A percentile compares a stretch with the other conserved stretches of the same genome.
Evolutionary conservation across 768 basidiomycete species (phyloP).

Genomic region (Dioszegia aurantiaca): DNA sequence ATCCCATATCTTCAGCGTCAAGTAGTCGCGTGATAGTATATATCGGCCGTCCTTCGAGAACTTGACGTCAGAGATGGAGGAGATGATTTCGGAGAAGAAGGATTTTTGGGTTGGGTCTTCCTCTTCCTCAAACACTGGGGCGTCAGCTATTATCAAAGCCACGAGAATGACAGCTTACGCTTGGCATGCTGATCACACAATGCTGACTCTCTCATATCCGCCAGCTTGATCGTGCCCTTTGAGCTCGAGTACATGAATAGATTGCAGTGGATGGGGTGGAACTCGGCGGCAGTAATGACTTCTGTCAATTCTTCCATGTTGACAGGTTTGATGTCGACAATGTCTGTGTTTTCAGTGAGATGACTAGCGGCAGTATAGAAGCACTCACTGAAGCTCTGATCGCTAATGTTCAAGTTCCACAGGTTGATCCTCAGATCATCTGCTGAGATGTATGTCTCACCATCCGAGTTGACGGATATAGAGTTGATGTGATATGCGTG

Average conservation of each 20-base stretch:
- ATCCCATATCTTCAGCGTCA: constrained; percentile 99
- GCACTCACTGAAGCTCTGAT: constrained; percentile 97
- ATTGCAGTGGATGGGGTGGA: constrained; percentile 96
- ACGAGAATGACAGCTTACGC: constrained; percentile 60
- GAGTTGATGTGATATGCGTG: constrained; percentile 99
- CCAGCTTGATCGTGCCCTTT: constrained; percentile 98
- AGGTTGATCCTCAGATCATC: constrained; percentile 96
- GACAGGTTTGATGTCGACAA: constrained; percentile 98
- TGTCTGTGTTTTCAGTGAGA: constrained; percentile 64
- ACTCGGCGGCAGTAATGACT: constrained; percentile 99
- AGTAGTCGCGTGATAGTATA: constrained; percentile 93
- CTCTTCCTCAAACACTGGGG: constrained; percentile 92
- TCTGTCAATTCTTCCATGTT: constrained; percentile 99
- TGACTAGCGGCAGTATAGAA: neutral
- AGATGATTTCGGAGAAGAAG: constrained; percentile 99
- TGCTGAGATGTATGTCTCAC: constrained; percentile 99
- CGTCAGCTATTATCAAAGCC: constrained; percentile 5
- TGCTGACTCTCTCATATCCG: constrained; percentile 98
- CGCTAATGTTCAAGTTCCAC: constrained; percentile 97
- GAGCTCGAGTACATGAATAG: constrained; percentile 99
- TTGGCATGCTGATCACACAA: constrained; percentile 94
- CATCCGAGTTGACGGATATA: constrained; percentile 98
- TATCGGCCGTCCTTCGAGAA: constrained; percentile 97
- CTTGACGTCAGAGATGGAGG: constrained; percentile 98
- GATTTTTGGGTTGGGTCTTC: constrained; percentile 96